Base-by-base conservation (phyloP, 1,139 yeast species). In the Pichia sp. region DNA sequence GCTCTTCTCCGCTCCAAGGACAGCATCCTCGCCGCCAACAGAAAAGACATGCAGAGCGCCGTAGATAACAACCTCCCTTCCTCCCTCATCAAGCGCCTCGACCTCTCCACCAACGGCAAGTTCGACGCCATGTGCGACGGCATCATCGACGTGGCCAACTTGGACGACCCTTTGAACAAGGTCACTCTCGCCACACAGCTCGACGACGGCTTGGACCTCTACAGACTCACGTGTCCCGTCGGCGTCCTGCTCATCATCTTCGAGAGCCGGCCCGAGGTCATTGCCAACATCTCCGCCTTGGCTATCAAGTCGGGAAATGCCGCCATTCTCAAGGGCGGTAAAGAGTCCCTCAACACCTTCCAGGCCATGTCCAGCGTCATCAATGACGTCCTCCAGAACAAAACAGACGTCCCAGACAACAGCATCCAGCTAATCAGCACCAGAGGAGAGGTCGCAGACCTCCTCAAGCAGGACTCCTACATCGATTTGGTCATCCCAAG, bases 221-320 rank as follows among this genome's bases (percentile, higher is more conserved):
- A 84, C 70, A 75, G 96, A 64, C 79, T 93, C 14, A 86, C 97
- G 5, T 87, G 97, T 34, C 99, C 99, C 16, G 91, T 95, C 8
- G 99, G 99, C 14, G 98, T 91, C 0, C 71, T 95, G 52, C 76
- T 95, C 60, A 92, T 95, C 51, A 95, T 95, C 57, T 95, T 95
- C 68, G 99, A 95, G 72, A 85, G 96, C 44, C 82, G 99, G 65
- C 99, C 99, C 34, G 99, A 95, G 69, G 99, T 95, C 16, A 93
- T 95, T 74, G 99, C 99, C 54, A 95, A 95, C 69, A 93, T 95
- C 66, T 86, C 97, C 12, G 95, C 99, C 0, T 77, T 95, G 67
- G 96, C 98, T 27, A 85, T 95, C 67, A 95, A 95, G 70, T 90
- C 97, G 1, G 98, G 97, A 38, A 88, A 89, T 67, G 88, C 97